Percentiles rank a stretch among this genome's conserved stretches.
Conservation (phyloP, 108 stramenopile species). For the Cyclotella distinguenda region DNA sequence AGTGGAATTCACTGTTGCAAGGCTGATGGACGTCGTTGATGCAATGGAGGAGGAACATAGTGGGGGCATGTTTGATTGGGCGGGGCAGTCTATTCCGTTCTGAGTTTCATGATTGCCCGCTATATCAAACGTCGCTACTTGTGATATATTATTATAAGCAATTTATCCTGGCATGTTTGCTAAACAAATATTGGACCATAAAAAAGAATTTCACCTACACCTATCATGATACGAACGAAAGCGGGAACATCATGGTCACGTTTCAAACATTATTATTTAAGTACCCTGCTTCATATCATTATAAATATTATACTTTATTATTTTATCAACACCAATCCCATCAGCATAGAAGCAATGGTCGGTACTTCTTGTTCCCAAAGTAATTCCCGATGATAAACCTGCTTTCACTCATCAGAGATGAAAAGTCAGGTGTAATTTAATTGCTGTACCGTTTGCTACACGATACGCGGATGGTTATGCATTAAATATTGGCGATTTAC, state of each 20-base stretch:
- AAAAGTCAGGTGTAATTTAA: too few species aligned
- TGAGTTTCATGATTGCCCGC: neutral
- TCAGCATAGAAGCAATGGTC: too few species aligned
- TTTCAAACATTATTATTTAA: neutral
- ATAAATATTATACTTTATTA: neutral
- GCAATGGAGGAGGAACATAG: conserved; percentile 51
- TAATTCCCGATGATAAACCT: too few species aligned
- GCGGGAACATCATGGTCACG: neutral
- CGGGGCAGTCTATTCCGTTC: conserved; percentile 49
- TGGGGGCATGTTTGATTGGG: conserved; percentile 62
- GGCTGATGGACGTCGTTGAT: conserved; percentile 56
- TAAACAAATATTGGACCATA: neutral
- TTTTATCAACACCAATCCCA: neutral
- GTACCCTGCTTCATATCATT: neutral
- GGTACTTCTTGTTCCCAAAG: too few species aligned
- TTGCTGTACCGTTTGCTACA: too few species aligned
- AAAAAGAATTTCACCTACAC: too few species aligned
- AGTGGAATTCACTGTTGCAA: conserved; percentile 49
- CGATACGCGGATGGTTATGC: too few species aligned
- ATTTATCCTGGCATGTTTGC: neutral
- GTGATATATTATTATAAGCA: neutral
- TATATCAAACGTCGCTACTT: neutral
- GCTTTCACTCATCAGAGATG: too few species aligned
- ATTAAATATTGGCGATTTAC: too few species aligned
- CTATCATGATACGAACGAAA: neutral